phyloP scores from a whole-genome alignment of 306 rosid genomes.

The Lagenaria siceraria region DNA sequence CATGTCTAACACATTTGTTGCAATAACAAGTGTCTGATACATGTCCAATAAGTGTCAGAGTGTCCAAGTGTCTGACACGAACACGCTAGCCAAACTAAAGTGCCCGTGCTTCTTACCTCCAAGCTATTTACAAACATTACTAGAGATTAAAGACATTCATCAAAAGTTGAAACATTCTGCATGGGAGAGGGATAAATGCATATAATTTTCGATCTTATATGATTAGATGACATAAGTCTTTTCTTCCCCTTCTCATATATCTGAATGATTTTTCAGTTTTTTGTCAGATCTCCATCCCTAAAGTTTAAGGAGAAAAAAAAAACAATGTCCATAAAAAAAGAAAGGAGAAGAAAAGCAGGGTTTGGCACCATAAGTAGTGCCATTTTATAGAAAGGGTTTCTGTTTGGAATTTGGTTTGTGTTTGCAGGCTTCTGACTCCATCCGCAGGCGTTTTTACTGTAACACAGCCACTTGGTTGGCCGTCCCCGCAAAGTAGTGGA shows the following conservation, averaged over 20 bases:
- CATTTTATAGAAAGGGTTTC: neutral
- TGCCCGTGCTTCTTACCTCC: too few species aligned
- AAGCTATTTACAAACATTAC: neutral
- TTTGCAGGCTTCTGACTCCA: conserved; percentile 10
- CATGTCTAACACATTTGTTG: too few species aligned
- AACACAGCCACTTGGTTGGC: neutral
- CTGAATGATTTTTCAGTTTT: neutral
- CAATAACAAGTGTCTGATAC: too few species aligned
- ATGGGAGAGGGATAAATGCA: neutral
- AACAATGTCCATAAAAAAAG: neutral
- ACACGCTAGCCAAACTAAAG: too few species aligned
- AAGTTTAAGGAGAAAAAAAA: neutral
- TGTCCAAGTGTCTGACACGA: too few species aligned
- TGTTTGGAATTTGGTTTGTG: conserved; percentile 11
- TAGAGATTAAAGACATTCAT: neutral
- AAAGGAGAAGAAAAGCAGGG: neutral
- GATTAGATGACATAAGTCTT: neutral
- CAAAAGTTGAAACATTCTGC: neutral
- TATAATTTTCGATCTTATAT: neutral
- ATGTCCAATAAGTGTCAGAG: too few species aligned
- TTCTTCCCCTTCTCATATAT: neutral
- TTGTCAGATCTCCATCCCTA: neutral
- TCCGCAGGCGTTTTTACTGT: neutral
- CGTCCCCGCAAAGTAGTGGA: neutral
- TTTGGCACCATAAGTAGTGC: neutral